Percentiles rank a stretch among this genome's conserved stretches.
Conservation (phyloP, 2,329 filamentous ascomycete genomes). For the Colletotrichum chlorophyti region DNA sequence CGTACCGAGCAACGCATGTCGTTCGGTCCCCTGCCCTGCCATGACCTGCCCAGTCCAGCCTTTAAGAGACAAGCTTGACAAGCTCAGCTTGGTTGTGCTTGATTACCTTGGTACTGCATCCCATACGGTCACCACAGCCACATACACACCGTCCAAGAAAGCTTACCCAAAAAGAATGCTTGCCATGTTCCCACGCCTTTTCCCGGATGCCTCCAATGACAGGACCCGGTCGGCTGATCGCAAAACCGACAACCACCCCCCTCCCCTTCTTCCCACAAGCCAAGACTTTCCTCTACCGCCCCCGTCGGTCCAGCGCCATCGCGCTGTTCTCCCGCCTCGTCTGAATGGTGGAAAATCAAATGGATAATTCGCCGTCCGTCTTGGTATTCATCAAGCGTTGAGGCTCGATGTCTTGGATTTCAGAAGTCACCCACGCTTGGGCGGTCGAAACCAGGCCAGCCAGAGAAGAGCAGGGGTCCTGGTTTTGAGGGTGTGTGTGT, state of each 20-base stretch:
- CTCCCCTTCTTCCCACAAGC: background rate
- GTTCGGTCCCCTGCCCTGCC: no score
- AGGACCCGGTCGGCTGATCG: conserved; percentile 17
- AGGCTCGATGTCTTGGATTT: conserved; percentile 26
- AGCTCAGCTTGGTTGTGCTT: conserved; percentile 4
- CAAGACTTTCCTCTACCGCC: conserved; percentile 23
- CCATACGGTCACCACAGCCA: conserved; percentile 7
- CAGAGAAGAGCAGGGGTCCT: conserved; percentile 1
- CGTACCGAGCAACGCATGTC: no score
- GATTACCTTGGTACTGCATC: conserved; percentile 15
- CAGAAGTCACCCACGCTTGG: conserved; percentile 13
- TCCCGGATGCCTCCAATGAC: conserved; percentile 20
- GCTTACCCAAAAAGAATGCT: conserved; percentile 3
- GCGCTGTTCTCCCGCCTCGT: conserved; percentile 4
- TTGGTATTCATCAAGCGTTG: conserved; percentile 26
- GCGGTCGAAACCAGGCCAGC: conserved; percentile 7
- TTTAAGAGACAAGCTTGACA: no score
- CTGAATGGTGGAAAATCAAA: conserved; percentile 31
- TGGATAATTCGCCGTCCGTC: conserved; percentile 30
- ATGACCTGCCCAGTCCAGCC: conserved; percentile 2
- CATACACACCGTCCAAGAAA: conserved; percentile 1
- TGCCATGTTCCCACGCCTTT: conserved; percentile 11
- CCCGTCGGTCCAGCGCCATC: conserved; percentile 14
- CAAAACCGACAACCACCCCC: conserved; percentile 1
- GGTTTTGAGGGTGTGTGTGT: no score